Base-by-base conservation (phyloP, 257 asterid genomes). In the Cynanchum wilfordii region DNA sequence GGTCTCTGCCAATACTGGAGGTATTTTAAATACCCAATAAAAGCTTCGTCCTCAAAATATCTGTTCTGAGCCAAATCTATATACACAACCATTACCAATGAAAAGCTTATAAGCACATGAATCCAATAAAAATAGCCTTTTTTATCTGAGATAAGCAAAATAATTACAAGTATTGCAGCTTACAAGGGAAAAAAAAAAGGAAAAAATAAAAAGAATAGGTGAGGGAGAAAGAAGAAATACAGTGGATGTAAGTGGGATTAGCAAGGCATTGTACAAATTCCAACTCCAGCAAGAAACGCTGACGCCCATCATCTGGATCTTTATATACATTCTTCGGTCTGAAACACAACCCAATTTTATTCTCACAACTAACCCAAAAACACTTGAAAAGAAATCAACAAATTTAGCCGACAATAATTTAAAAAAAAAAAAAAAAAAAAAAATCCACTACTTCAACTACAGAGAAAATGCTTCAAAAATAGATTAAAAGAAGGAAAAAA, bases 1-100 rank as follows among this genome's bases (percentile, higher is more conserved):
- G 94, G 97, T 40, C 89, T 86, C 81, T 92, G 99, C 99, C 98
- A 92, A 79, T 92, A 89, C 73, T 87, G 99, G 67, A 95, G 98
- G 84, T 92, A 92, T 75, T 87, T 92, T 78, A 92, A 86, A 82
- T 95, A 95, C 71, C 95, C 97, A 66, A 92, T 89, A 63, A 92
- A 95, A 63, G 96, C 91, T 79, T 92, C 98, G 82, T 92, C 97
- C 84, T 95, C 98, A 68, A 92, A 90, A 76, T 92, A 95, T 63
- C 97, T 77, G 76, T 92, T 95, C 81, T 95, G 96, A 80, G 99
- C 99, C 88, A 95, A 89, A 88, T 95, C 99, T 92, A 82, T 74
- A 75, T 15, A 54, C 5, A 42, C 1, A 60, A 57, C 7, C 29
- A 45, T 30, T 29, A 9, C 20, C 45, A 69, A 17, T 27, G 27